Conservation (phyloP, 805 yeast genomes). For the Wickerhamomyces queroliae region DNA sequence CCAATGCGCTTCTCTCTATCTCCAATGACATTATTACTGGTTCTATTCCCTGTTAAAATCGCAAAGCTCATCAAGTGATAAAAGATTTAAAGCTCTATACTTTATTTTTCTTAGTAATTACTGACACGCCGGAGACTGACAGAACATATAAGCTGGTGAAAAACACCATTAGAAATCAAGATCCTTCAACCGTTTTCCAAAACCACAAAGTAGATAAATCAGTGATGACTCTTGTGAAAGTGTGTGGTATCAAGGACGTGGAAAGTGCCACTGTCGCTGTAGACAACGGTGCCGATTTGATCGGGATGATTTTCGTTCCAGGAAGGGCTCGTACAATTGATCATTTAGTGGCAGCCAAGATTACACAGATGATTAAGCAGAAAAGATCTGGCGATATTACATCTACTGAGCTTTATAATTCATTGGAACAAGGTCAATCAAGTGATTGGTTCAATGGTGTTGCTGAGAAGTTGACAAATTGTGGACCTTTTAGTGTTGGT, state of each 20-base stretch:
- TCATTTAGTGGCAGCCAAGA: slow-evolving; percentile 36
- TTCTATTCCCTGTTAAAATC: slow-evolving; percentile 6
- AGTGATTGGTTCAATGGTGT: slow-evolving; percentile 5
- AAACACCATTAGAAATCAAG: not conserved
- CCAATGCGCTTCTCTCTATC: slow-evolving; percentile 33
- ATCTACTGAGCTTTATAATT: slow-evolving; percentile 6
- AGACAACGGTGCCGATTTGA: slow-evolving; percentile 61
- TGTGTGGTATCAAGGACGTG: slow-evolving; percentile 72
- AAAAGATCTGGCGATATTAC: slow-evolving; percentile 14
- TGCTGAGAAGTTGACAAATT: slow-evolving; percentile 17
- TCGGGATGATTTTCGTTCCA: slow-evolving; percentile 90
- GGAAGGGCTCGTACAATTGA: slow-evolving; percentile 66
- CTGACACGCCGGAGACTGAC: too few relatives aligned
- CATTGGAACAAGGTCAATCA: not conserved
- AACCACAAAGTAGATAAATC: not conserved
- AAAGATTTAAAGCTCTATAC: too few relatives aligned
- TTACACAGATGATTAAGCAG: slow-evolving; percentile 32
- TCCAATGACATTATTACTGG: slow-evolving; percentile 28
- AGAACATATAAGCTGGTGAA: slow-evolving; percentile 34
- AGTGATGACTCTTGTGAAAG: slow-evolving; percentile 50
- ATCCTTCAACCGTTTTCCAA: not conserved
- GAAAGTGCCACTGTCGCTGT: slow-evolving; percentile 73
- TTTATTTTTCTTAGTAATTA: too few relatives aligned
- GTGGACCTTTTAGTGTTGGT: slow-evolving; percentile 77
- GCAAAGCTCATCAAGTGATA: not conserved